phyloP scores from a whole-genome alignment of 805 yeast genomes.

The Blastobotrys mokoenaii region DNA sequence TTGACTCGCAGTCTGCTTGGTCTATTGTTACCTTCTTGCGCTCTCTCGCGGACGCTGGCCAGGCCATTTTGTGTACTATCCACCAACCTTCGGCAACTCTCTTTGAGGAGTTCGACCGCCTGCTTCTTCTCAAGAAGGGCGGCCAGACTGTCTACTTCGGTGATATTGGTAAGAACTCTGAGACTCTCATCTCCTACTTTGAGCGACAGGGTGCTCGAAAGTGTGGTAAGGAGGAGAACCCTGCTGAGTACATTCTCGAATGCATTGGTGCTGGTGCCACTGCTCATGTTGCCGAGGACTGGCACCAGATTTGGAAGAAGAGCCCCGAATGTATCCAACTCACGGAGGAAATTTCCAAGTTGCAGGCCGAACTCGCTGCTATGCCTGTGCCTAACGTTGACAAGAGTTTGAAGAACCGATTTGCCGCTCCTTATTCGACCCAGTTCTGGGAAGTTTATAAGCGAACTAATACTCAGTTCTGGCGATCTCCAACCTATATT shows the following conservation, averaged over 20 bases:
- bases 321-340: constrained; percentile 35
- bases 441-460: constrained; percentile 36
- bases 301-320: constrained; percentile 53
- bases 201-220: constrained; percentile 65
- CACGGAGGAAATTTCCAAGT: constrained; percentile 29
- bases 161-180: constrained; percentile 61
- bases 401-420: constrained; percentile 22
- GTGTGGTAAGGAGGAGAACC: constrained; percentile 54
- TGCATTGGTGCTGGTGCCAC: constrained; percentile 80
- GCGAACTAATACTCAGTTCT: constrained; percentile 39
- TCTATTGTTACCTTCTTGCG: constrained; percentile 59
- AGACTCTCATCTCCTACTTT: constrained; percentile 52
- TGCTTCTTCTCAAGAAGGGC: constrained; percentile 61
- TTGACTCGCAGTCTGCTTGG: constrained; percentile 57
- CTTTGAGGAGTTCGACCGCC: constrained; percentile 59
- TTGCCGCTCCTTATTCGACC: constrained; percentile 40
- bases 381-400: constrained; percentile 21
- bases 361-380: constrained; percentile 25
- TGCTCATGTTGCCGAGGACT: constrained; percentile 48
- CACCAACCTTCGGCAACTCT: constrained; percentile 72
- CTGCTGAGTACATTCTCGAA: constrained; percentile 69
- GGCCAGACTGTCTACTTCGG: constrained; percentile 80
- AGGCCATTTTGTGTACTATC: constrained; percentile 67
- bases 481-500: constrained; percentile 57
- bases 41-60: constrained; percentile 62